Evolutionary conservation across 371 early-diverging fungal species (phyloP).

Genomic region (Apophysomyces sp.): DNA sequence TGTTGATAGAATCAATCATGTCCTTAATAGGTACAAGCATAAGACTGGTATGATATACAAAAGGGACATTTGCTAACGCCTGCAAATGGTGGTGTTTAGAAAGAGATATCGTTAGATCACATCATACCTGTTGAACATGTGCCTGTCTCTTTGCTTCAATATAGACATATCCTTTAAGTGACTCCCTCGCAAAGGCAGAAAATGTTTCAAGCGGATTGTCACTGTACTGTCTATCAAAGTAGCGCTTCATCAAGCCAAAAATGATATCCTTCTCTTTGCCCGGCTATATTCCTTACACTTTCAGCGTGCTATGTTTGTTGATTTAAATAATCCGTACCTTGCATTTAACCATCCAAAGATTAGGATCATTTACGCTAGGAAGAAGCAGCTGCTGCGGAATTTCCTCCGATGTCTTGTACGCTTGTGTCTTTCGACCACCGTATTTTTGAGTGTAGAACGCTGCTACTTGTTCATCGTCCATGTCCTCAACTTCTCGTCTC

Average conservation of each 20-base stretch:
- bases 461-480: constrained; percentile 87
- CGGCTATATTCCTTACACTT: constrained; percentile 31
- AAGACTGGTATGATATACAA: constrained; percentile 73
- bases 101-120: background rate
- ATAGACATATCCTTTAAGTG: constrained; percentile 94
- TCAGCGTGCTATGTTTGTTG: background rate
- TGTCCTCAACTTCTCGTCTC: constrained; percentile 64
- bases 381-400: constrained; percentile 79
- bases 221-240: constrained; percentile 64
- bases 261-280: constrained; percentile 92
- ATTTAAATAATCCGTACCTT: constrained; percentile 39
- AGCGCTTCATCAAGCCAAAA: constrained; percentile 79
- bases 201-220: constrained; percentile 67
- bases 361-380: constrained; percentile 90
- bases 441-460: constrained; percentile 79
- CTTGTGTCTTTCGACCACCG: constrained; percentile 58
- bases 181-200: constrained; percentile 88
- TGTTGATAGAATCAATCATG: constrained; percentile 92
- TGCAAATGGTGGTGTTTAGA: constrained; percentile 4
- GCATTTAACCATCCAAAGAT: constrained; percentile 93
- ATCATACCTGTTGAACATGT: constrained; percentile 72
- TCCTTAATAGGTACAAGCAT: constrained; percentile 94
- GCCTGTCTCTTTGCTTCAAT: constrained; percentile 90
- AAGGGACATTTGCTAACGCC: constrained; percentile 72
- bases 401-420: constrained; percentile 67